Percentiles rank a stretch among this genome's conserved stretches.
Conservation (phyloP, 352 stramenopile genomes). For the Bremia lactucae region DNA sequence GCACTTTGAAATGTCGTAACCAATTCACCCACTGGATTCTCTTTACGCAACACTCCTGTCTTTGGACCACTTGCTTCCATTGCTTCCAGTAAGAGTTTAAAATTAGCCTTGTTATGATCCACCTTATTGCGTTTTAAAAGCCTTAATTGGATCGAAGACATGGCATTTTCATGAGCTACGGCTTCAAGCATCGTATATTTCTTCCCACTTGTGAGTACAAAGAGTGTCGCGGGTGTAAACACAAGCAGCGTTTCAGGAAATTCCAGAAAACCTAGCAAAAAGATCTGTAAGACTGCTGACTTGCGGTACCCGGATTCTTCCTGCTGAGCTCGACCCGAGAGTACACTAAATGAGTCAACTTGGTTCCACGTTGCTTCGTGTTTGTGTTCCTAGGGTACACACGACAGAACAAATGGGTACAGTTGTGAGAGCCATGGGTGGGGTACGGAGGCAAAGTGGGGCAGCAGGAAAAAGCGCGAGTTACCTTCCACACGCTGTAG, state of each 20-base stretch:
- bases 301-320: conserved; percentile 86
- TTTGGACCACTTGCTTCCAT: conserved; percentile 52
- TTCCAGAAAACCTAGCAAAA: conserved; percentile 85
- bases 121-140: conserved; percentile 80
- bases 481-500: conserved; percentile 56
- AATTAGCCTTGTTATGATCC: conserved; percentile 74
- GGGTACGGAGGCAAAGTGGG: background rate
- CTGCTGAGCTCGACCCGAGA: conserved; percentile 66
- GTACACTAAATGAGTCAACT: conserved; percentile 72
- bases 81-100: conserved; percentile 55
- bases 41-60: conserved; percentile 80
- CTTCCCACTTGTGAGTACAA: conserved; percentile 81
- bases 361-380: conserved; percentile 35
- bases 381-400: conserved; percentile 27
- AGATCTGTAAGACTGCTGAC: conserved; percentile 85
- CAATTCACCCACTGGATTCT: conserved; percentile 78
- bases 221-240: conserved; percentile 77
- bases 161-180: conserved; percentile 49
- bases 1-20: conserved; percentile 73
- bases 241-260: conserved; percentile 89
- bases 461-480: background rate
- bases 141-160: conserved; percentile 67
- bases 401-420: too few relatives aligned
- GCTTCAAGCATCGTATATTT: conserved; percentile 83
- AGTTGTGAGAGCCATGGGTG: too few relatives aligned